Evolutionary conservation across 2,329 filamentous ascomycete genomes (phyloP), one percentile per base, ranked within the genome.

Genomic region (Neonectria ditissima): DNA sequence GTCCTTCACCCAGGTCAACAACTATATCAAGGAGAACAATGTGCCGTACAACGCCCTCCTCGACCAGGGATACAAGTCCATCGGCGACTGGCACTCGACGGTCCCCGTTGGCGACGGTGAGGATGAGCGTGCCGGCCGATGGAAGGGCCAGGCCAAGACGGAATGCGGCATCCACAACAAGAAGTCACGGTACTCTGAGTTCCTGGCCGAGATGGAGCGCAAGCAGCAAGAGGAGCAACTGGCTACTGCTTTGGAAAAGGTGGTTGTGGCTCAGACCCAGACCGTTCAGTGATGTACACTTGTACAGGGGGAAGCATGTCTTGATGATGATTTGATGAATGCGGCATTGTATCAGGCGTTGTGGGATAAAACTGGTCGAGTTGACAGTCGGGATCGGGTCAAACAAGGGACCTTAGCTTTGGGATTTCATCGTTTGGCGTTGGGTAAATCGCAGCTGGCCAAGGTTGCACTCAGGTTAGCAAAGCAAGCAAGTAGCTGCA

Each of bases 141-240:
- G 96, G 96, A 97, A 97, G 87, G 96, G 96, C 66, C 92, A 94
- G 80, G 83, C 86, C 75, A 99, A 99, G 90, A 97, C 94, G 16
- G 96, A 99, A 84, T 99, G 96, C 79, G 96, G 96, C 51, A 98
- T 99, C 76, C 96, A 99, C 88, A 98, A 98, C 86, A 97, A 96
- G 81, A 91, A 94, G 79, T 97, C 93, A 62, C 91, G 94, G 72
- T 99, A 98, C 76, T 92, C 94, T 11, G 89, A 94, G 80, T 97
- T 91, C 80, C 81, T 97, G 59, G 85, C 86, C 73, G 89, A 93
- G 65, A 87, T 92, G 79, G 90, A 93, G 77, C 82, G 85, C 75
- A 90, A 92, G 83, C 83, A 85, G 68, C 84, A 89, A 70, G 86
- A 88, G 67, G 72, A 76, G 55, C 72, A 76, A 57, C 67, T 74